A percentile compares a stretch with the other conserved stretches of the same genome.
Conservation (phyloP, 257 asterid genomes). For the Solanum pinnatisectum region DNA sequence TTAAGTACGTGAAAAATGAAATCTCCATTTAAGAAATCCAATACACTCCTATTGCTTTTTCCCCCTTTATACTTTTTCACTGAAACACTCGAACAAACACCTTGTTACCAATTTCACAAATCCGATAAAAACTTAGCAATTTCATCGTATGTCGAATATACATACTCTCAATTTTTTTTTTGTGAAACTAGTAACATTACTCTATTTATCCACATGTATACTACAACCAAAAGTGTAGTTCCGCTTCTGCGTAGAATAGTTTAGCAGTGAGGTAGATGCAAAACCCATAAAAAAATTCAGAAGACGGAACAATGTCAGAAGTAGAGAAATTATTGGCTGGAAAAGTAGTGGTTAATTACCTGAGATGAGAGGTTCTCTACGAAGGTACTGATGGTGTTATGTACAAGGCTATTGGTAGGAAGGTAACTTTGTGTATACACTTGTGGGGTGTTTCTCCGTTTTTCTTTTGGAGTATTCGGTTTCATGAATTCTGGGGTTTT, state of each 20-base stretch:
- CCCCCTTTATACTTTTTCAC: neutral
- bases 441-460: neutral
- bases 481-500: neutral
- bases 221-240: no score
- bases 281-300: neutral
- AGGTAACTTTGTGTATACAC: conserved; percentile 26
- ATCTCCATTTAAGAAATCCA: neutral
- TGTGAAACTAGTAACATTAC: no score
- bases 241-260: neutral
- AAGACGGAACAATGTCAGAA: neutral
- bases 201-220: no score
- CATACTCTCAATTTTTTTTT: no score
- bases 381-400: conserved; percentile 95
- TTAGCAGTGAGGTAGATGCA: neutral
- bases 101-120: neutral
- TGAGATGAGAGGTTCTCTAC: conserved; percentile 74
- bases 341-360: conserved; percentile 88
- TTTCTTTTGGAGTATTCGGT: neutral
- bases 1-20: neutral
- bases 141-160: neutral
- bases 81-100: neutral
- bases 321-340: conserved; percentile 8
- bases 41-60: neutral
- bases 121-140: neutral
- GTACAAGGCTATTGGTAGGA: conserved; percentile 80